phyloP scores from a whole-genome alignment of 352 stramenopile genomes.

The Pythium monospermum region DNA sequence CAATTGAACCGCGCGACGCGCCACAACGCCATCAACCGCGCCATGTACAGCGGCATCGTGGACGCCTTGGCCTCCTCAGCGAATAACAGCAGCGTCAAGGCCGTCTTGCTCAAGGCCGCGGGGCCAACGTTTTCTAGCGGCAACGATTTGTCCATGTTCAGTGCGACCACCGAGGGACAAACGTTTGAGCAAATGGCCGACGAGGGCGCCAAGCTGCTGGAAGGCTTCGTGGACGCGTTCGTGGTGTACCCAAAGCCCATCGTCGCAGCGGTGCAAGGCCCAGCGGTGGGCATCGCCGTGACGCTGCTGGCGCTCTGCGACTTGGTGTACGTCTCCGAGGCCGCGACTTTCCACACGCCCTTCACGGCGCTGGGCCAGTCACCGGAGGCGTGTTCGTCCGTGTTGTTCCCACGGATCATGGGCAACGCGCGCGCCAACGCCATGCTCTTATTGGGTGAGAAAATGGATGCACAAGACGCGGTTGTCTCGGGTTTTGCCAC shows the following conservation, averaged over 20 bases:
- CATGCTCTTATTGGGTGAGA: constrained; percentile 84
- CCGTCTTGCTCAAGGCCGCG: constrained; percentile 79
- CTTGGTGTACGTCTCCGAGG: constrained; percentile 85
- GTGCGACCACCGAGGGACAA: constrained; percentile 40
- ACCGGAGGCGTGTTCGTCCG: constrained; percentile 88
- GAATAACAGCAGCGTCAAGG: constrained; percentile 65
- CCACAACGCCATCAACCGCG: constrained; percentile 86
- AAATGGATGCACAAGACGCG: constrained; percentile 62
- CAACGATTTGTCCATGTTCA: constrained; percentile 85
- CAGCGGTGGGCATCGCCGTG: constrained; percentile 85
- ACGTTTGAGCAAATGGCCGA: constrained; percentile 57
- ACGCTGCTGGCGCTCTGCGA: constrained; percentile 89
- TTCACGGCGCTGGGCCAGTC: constrained; percentile 89
- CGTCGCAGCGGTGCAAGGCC: constrained; percentile 86
- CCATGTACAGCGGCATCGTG: constrained; percentile 78
- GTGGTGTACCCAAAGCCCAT: constrained; percentile 89
- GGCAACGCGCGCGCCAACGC: constrained; percentile 83
- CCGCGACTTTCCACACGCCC: constrained; percentile 87
- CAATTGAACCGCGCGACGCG: constrained; percentile 74
- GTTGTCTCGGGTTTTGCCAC: constrained; percentile 44
- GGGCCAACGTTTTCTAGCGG: constrained; percentile 89
- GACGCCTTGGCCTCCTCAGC: constrained; percentile 59
- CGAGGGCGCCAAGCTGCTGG: constrained; percentile 44
- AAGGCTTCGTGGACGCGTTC: constrained; percentile 71
- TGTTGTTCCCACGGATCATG: constrained; percentile 84